Evolutionary conservation across 2,329 filamentous ascomycete genomes (phyloP), one percentile per base, ranked within the genome.

Genomic region (Aspergillus brasiliensis): DNA sequence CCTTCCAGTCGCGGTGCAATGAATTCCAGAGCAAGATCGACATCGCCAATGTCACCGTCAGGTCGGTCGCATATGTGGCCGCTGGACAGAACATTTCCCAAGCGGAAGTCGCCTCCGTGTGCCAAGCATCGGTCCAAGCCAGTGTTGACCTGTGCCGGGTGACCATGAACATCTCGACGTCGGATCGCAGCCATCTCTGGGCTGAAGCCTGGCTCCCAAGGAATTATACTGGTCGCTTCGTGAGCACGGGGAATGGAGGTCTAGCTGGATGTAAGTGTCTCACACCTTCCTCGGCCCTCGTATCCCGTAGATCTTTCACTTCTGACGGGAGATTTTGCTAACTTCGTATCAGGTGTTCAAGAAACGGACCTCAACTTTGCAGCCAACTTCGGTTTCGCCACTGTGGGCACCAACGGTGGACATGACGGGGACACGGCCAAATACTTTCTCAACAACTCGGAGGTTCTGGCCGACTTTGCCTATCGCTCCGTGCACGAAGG

Each of bases 211-310:
- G 81, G 81, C 67, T 83, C 17, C 81, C 81, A 0, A 72, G 72
- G 6, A 67, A 77, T 10, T 83, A 82, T 71, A 78, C 73, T 1
- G 80, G 75, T 0, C 76, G 79, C 3, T 82, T 81, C 48, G 52
- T 83, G 44, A 79, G 77, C 21, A 81, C 80, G 0, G 81, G 81
- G 0, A 83, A 83, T 53, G 80, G 81, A 0, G 81, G 82, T 2
- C 67, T 82, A 11, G 77, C 76, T 38, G 80, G 81, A 11, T 83
- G 82, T 78, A 65, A 52, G 76, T 73, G 13, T 8, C 53, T 23
- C 42, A 13, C 13, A 37, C 8, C 44, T 7, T 25, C 5, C 17
- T 23, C 3, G 10, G 7, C 15, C n/a, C 3, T n/a, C 11, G 7
- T 13, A 5, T 27, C 4, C 8, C n/a, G 7, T 10, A 21, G 13